Conservation (phyloP, 1,139 yeast genomes). For the Geotrichum siamense region DNA sequence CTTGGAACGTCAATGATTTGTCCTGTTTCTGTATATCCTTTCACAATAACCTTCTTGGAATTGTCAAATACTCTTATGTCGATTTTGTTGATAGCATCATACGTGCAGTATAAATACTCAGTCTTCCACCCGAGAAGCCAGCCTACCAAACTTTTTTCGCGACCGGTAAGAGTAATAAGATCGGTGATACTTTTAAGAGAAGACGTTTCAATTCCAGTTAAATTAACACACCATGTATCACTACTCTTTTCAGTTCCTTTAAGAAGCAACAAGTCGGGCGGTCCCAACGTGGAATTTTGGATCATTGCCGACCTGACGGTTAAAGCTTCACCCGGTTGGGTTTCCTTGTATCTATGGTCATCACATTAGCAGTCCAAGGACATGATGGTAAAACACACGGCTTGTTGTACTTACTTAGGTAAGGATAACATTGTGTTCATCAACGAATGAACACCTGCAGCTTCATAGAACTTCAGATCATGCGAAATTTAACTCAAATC, state of each 20-base stretch:
- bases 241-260: neutral
- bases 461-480: too few species aligned
- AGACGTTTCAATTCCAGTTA: slow-evolving; percentile 1
- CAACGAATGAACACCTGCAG: too few species aligned
- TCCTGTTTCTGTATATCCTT: neutral
- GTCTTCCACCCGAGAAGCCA: slow-evolving; percentile 4
- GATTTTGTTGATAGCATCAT: neutral
- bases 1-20: slow-evolving; percentile 16
- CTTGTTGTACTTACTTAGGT: neutral
- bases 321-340: slow-evolving; percentile 1
- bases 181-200: neutral
- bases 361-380: neutral
- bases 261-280: neutral
- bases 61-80: neutral
- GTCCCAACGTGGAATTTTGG: slow-evolving; percentile 3
- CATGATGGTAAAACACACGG: neutral
- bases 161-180: neutral
- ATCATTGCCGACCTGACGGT: neutral
- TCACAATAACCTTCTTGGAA: neutral
- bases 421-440: slow-evolving; percentile 5
- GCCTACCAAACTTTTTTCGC: neutral
- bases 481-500: too few species aligned
- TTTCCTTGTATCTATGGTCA: neutral
- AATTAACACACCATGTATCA: neutral
- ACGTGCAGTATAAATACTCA: slow-evolving; percentile 4